Evolutionary conservation across 2,329 filamentous ascomycete genomes (phyloP).

Genomic region (Pseudocercospora crystallina): DNA sequence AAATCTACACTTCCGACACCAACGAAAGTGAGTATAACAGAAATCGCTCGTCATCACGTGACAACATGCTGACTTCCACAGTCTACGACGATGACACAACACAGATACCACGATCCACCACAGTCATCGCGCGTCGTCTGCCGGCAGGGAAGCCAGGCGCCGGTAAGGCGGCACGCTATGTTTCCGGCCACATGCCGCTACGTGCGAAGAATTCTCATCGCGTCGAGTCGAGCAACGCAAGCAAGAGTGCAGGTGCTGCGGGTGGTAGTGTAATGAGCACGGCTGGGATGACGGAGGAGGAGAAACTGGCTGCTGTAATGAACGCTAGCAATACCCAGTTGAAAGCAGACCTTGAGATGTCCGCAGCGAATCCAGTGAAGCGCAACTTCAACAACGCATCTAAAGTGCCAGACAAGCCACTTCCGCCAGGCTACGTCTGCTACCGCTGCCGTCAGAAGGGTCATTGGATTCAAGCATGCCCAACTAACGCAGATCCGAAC

Average conservation of each 20-base stretch:
- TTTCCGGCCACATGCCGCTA: conserved; percentile 91
- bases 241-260: conserved; percentile 45
- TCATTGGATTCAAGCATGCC: conserved; percentile 98
- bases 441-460: conserved; percentile 94
- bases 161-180: conserved; percentile 88
- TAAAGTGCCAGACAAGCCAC: conserved; percentile 87
- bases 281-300: conserved; percentile 81
- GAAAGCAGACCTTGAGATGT: conserved; percentile 88
- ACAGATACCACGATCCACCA: conserved; percentile 94
- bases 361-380: conserved; percentile 67
- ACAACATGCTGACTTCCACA: conserved; percentile 42
- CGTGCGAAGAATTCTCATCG: conserved; percentile 79
- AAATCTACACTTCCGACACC: conserved; percentile 89
- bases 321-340: conserved; percentile 86
- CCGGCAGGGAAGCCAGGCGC: conserved; percentile 83
- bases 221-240: conserved; percentile 54
- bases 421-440: conserved; percentile 91
- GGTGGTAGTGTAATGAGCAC: conserved; percentile 55
- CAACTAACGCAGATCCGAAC: conserved; percentile 96
- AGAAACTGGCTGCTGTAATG: conserved; percentile 90
- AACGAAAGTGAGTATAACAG: conserved; percentile 69
- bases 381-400: conserved; percentile 58
- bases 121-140: conserved; percentile 82
- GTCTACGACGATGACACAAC: conserved; percentile 97
- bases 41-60: neutral